Evolutionary conservation across 192 early-diverging fungal species (phyloP), one percentile per base, ranked within the genome.

Genomic region (Lunasporangiospora selenospora): DNA sequence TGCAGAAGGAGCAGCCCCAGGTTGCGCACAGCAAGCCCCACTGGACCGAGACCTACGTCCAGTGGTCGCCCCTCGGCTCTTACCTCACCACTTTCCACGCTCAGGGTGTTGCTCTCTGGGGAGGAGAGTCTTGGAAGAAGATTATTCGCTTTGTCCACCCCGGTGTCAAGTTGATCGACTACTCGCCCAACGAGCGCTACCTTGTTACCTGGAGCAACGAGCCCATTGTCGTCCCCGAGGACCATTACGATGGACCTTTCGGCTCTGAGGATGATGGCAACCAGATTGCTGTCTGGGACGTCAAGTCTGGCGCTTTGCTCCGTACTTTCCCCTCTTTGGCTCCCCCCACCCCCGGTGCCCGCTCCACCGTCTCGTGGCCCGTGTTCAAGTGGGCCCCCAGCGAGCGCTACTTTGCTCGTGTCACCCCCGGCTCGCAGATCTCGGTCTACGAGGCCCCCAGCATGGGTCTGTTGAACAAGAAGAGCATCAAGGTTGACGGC

Each of bases 351-450:
- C 53, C 75, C 38, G 81, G 79, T 53, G 64, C 70, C 21, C 80
- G 81, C 65, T 83, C 87, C 56, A 81, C 86, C 27, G 81, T 91
- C 42, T 86, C 84, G 27, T 97, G 95, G 94, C 95, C 96, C 30
- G 81, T 96, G 51, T 98, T 99, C 86, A 96, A 95, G 81, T 99
- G 96, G 95, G 93, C 95, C 45, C 85, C 88, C 36, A 90, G 90
- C 79, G 95, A 95, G 56, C 91, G 90, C 70, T 98, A 98, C 88
- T 87, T 99, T 83, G 96, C 95, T 29, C 87, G 94, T 40, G 83
- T 94, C 66, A 82, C 86, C 5, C 89, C 87, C 38, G 91, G 86
- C 12, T 70, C 83, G 34, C 80, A 88, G 62, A 85, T 99, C 32
- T 85, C 87, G 19, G 88, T 99, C 32, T 98, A 99, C 71, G 93